Evolutionary conservation across 768 basidiomycete genomes (phyloP).

Genomic region (Mycena rosella): DNA sequence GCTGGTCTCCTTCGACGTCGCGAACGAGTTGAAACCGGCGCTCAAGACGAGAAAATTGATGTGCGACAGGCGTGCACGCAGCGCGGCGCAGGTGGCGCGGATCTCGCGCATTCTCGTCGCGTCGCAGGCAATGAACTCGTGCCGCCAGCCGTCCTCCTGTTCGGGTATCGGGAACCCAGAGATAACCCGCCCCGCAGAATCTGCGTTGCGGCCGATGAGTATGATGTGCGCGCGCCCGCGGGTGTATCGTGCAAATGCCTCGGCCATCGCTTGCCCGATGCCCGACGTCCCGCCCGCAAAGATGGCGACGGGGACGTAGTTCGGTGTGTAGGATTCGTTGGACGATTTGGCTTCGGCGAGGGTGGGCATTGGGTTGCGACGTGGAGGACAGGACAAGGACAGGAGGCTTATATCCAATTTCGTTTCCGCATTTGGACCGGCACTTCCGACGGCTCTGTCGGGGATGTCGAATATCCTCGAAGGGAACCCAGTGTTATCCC

Average conservation of each 20-base stretch:
- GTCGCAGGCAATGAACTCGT: constrained; percentile 58
- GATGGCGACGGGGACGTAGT: constrained; percentile 47
- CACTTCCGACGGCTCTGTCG: too few species aligned
- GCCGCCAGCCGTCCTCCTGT: constrained; percentile 30
- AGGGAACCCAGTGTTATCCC: too few species aligned
- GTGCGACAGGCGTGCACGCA: constrained; percentile 48
- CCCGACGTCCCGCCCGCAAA: constrained; percentile 61
- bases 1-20: not conserved
- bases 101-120: constrained; percentile 55
- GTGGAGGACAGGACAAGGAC: too few species aligned
- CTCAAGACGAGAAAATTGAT: constrained; percentile 53
- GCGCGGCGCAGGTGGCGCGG: constrained; percentile 44
- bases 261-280: constrained; percentile 61
- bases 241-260: constrained; percentile 58
- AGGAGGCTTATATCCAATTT: too few species aligned
- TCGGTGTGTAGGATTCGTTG: not conserved
- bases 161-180: constrained; percentile 47
- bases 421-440: too few species aligned
- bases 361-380: too few species aligned
- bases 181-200: constrained; percentile 59
- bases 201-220: constrained; percentile 63
- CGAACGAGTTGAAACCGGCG: not conserved
- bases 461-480: too few species aligned
- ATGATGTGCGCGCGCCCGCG: constrained; percentile 65
- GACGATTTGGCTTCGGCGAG: too few species aligned